These are phyloP conservation scores for Penicillium sclerotiorum DNA, from an alignment of 2,329 filamentous ascomycete genomes.

Conservation along the genomic window DNA sequence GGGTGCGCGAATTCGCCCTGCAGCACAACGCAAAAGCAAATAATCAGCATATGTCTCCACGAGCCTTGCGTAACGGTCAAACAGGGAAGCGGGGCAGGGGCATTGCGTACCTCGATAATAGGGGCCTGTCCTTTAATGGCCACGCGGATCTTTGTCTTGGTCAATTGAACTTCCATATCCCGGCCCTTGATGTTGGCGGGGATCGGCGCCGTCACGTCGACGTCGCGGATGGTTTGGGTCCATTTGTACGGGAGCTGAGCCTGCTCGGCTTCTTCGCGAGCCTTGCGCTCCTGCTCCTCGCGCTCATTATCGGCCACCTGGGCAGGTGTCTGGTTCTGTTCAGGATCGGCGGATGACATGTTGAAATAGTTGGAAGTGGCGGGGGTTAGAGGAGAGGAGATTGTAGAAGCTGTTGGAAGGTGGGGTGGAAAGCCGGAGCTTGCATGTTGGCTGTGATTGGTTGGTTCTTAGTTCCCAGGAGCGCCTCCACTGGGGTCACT, in stretches of 20 bases:
- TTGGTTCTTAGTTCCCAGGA: background rate
- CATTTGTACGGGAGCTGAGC: slow-evolving; percentile 93
- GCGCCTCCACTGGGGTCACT: too few relatives aligned
- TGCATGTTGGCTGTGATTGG: background rate
- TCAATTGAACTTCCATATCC: slow-evolving; percentile 81
- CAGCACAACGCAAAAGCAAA: background rate
- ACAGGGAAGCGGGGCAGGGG: background rate
- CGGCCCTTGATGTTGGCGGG: slow-evolving; percentile 80
- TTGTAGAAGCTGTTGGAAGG: background rate
- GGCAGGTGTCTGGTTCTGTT: slow-evolving; percentile 32
- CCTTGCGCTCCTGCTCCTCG: slow-evolving; percentile 61
- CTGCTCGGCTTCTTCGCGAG: slow-evolving; percentile 84
- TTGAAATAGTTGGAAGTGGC: slow-evolving; percentile 7
- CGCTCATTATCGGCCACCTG: slow-evolving; percentile 53
- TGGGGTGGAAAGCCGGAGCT: background rate
- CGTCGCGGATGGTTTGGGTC: slow-evolving; percentile 87
- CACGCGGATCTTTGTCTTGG: slow-evolving; percentile 75
- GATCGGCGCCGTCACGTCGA: slow-evolving; percentile 77
- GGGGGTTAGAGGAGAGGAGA: background rate
- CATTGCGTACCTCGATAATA: slow-evolving; percentile 69
- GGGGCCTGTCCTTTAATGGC: slow-evolving; percentile 86
- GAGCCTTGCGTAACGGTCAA: too few relatives aligned
- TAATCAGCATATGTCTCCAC: too few relatives aligned
- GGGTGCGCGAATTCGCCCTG: slow-evolving; percentile 83
- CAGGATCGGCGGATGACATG: slow-evolving; percentile 37